Conservation (phyloP, 192 early-diverging fungal species). For the Backusella macrospora region DNA sequence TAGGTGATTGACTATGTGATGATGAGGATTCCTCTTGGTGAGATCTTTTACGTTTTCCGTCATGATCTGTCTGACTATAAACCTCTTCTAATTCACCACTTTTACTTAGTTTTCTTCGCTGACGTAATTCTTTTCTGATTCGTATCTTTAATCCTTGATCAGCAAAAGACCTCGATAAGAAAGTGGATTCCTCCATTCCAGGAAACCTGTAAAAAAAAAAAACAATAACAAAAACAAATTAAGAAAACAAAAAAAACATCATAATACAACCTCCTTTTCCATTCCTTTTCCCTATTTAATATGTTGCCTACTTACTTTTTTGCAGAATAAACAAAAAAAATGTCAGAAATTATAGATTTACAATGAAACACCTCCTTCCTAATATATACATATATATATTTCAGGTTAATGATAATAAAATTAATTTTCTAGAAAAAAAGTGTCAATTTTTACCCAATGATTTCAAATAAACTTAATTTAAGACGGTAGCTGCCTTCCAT, state of each 20-base stretch:
- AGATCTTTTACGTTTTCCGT: neutral
- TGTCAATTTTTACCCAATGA: slow-evolving; percentile 62
- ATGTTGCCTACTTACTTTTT: slow-evolving; percentile 51
- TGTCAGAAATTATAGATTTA: slow-evolving; percentile 82
- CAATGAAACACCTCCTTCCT: slow-evolving; percentile 86
- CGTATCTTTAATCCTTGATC: slow-evolving; percentile 96
- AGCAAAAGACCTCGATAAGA: slow-evolving; percentile 87
- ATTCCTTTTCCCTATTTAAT: too few species aligned
- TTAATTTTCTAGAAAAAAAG: slow-evolving; percentile 5
- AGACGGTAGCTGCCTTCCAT: slow-evolving; percentile 89
- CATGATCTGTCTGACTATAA: neutral
- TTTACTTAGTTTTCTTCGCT: slow-evolving; percentile 32
- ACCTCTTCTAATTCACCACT: slow-evolving; percentile 11
- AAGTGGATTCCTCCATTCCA: slow-evolving; percentile 95
- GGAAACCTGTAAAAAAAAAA: slow-evolving; percentile 69
- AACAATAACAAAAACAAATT: too few species aligned
- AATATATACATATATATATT: too few species aligned
- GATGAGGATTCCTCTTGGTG: neutral
- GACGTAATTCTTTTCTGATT: slow-evolving; percentile 83
- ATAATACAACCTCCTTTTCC: too few species aligned
- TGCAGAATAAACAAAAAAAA: slow-evolving; percentile 88
- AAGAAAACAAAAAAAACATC: neutral
- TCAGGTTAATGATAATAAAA: too few species aligned
- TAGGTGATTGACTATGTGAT: neutral
- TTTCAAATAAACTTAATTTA: slow-evolving; percentile 91